These are phyloP conservation scores for Ustilaginoidea virens DNA, from an alignment of 2,329 filamentous ascomycete species.

Conservation along the genomic window DNA sequence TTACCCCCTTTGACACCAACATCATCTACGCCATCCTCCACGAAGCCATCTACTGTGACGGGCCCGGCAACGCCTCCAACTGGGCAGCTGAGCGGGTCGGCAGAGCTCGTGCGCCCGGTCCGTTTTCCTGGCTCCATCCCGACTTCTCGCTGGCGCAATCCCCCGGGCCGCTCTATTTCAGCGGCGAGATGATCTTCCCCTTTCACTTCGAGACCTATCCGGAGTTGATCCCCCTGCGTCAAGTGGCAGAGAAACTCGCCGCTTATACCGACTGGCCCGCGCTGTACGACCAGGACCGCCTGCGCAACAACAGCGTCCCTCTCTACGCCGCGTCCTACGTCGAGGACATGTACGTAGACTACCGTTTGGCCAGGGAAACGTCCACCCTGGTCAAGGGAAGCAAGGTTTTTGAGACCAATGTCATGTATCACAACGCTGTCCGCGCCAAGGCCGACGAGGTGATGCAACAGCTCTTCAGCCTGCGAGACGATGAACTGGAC, in stretches of 20 bases:
- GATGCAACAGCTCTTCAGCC: slow-evolving; percentile 55
- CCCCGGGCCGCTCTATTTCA: slow-evolving; percentile 53
- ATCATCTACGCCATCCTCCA: slow-evolving; percentile 80
- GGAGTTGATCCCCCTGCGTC: slow-evolving; percentile 54
- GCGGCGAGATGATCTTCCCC: slow-evolving; percentile 84
- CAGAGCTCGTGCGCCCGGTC: slow-evolving; percentile 19
- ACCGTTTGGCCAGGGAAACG: slow-evolving; percentile 55
- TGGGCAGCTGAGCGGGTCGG: slow-evolving; percentile 63
- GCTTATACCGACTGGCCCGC: slow-evolving; percentile 52
- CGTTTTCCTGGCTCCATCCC: slow-evolving; percentile 35
- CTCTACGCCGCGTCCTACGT: slow-evolving; percentile 73
- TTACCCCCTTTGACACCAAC: slow-evolving; percentile 55
- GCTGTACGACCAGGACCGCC: slow-evolving; percentile 60
- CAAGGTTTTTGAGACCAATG: slow-evolving; percentile 74
- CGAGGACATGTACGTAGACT: slow-evolving; percentile 90
- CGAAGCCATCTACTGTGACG: slow-evolving; percentile 74
- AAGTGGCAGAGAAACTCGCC: slow-evolving; percentile 58
- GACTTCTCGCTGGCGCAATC: slow-evolving; percentile 11
- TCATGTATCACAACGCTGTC: slow-evolving; percentile 75
- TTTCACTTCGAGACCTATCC: slow-evolving; percentile 71
- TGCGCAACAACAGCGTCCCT: slow-evolving; percentile 65
- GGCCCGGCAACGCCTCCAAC: slow-evolving; percentile 42
- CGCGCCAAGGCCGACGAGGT: slow-evolving; percentile 61
- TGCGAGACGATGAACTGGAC: slow-evolving; percentile 55
- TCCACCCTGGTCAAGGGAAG: slow-evolving; percentile 58